Base-by-base conservation (phyloP, 192 early-diverging fungal species). In the Coemansia sp. region DNA sequence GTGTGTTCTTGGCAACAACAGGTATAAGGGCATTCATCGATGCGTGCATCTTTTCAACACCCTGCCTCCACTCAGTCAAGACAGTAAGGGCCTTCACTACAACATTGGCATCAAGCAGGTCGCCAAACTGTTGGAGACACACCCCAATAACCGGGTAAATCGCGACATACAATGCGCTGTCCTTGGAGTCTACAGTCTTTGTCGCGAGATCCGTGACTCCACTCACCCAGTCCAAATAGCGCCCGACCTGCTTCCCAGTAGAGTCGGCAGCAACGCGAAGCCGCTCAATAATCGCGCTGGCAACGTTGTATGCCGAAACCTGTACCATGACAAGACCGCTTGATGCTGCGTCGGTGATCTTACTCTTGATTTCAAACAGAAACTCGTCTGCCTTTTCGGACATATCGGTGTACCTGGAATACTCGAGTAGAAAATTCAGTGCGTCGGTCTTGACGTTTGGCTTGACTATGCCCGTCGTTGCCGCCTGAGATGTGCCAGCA, bases 361-460 rank as follows among this genome's bases (percentile, higher is more conserved):
- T 65, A 33, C 47, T 67, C 54, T 57, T 67, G 33, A 52, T 36
- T 5, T 38, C 57, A 13, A 54, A 34, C 25, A 71, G n/a, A 28
- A 77, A 71, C 40, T 50, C 53, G 25, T 40, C 50, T 11, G 59
- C 67, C n/a, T 53, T 45, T n/a, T 50, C 45, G 9, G 74, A 50
- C 29, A 71, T 9, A 1, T 29, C 34, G 27, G 52, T 59, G 23
- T 61, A 59, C 54, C 36, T 38, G 20, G 56, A 30, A 37, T 71
- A 59, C 31, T 13, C 55, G n/a, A 34, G 62, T 59, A 79, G 11
- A 56, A 79, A 69, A 13, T 73, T 71, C 30, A 79, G 33, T 13
- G 55, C 76, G 29, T 79, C 76, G 34, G 74, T 71, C 56, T 70
- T 72, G 28, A 79, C 55, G 55, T 79, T 73, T 17, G 70, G 59